A percentile compares a stretch with the other conserved stretches of the same genome.
Conservation (phyloP, 2,329 filamentous ascomycete genomes). For the Polychaeton citri region DNA sequence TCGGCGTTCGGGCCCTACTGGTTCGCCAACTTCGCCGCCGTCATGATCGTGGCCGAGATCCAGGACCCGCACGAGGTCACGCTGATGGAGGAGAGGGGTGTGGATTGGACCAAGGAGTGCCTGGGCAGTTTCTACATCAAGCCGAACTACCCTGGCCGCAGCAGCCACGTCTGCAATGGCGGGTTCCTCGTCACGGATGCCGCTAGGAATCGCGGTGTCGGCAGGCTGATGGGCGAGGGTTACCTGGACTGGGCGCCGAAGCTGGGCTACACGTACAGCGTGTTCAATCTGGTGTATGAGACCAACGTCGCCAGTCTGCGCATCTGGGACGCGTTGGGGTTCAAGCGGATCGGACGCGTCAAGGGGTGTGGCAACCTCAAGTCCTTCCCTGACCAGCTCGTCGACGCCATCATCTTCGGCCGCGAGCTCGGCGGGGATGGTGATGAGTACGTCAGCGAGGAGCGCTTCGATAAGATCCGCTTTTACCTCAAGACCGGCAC, state of each 20-base stretch:
- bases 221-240: constrained; percentile 37
- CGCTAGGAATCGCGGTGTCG: constrained; percentile 35
- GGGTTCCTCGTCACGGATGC: constrained; percentile 37
- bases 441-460: constrained; percentile 80
- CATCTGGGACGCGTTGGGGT: constrained; percentile 84
- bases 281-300: constrained; percentile 91
- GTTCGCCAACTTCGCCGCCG: constrained; percentile 80
- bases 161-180: constrained; percentile 74
- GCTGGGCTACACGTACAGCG: constrained; percentile 72
- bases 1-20: constrained; percentile 70
- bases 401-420: constrained; percentile 47
- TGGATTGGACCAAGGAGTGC: constrained; percentile 68
- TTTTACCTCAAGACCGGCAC: constrained; percentile 92
- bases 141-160: constrained; percentile 82
- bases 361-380: constrained; percentile 38
- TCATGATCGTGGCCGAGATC: constrained; percentile 74
- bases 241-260: constrained; percentile 42
- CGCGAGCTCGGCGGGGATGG: constrained; percentile 46
- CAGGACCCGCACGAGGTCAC: constrained; percentile 42
- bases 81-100: constrained; percentile 30
- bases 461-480: constrained; percentile 96
- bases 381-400: constrained; percentile 31
- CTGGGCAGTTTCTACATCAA: constrained; percentile 89
- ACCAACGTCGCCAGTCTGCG: constrained; percentile 81
- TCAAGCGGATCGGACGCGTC: constrained; percentile 81